Percentiles rank a stretch among this genome's conserved stretches.
phyloP scores from a whole-genome alignment of 179 eudicot genomes.

The Silene noctiflora region DNA sequence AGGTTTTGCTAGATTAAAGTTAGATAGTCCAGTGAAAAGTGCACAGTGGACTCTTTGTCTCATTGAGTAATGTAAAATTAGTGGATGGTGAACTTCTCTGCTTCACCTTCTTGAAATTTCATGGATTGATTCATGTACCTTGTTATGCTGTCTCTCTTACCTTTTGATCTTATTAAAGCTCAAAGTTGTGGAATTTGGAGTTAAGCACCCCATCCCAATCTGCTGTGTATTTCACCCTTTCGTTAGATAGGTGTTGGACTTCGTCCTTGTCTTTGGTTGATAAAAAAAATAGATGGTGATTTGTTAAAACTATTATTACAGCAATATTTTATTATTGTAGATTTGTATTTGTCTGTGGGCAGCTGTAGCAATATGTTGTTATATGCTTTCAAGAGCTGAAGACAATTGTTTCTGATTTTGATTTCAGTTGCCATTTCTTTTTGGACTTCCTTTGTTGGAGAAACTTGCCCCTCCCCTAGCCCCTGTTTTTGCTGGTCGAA shows the following conservation, averaged over 20 bases:
- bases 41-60: not conserved
- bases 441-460: constrained; percentile 81
- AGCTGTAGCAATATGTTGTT: constrained; percentile 1
- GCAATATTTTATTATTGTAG: not conserved
- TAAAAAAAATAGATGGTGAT: constrained; percentile 1
- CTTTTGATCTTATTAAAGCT: constrained; percentile 2
- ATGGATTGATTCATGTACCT: not conserved
- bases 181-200: constrained; percentile 7
- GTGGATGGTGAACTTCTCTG: not conserved
- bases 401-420: constrained; percentile 23
- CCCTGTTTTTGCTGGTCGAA: constrained; percentile 74
- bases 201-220: not conserved
- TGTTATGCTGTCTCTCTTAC: not conserved
- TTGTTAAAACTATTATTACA: not conserved
- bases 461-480: constrained; percentile 88
- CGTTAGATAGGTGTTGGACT: not conserved
- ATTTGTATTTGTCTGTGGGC: constrained; percentile 5
- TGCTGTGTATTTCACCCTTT: not conserved
- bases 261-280: constrained; percentile 3
- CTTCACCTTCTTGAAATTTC: not conserved
- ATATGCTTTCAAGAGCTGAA: not conserved
- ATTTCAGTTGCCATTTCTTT: constrained; percentile 80
- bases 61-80: not conserved
- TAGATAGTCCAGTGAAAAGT: not conserved
- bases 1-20: not conserved